phyloP scores from a whole-genome alignment of 2,329 filamentous ascomycete genomes.

The Cytospora mali region DNA sequence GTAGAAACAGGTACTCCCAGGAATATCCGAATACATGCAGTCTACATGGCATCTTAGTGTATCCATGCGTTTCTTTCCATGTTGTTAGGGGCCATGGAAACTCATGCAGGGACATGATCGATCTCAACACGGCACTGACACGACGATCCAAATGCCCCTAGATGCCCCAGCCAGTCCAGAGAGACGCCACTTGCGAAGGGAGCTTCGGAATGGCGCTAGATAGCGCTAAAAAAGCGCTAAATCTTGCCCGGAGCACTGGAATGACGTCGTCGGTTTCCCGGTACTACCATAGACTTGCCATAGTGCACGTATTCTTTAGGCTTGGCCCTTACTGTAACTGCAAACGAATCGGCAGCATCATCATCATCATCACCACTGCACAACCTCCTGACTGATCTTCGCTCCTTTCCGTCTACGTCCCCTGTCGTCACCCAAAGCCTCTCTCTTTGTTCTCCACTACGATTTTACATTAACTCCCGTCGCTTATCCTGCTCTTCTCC shows the following conservation, averaged over 20 bases:
- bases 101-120: background rate
- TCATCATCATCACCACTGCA: background rate
- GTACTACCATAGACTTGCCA: background rate
- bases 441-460: conserved; percentile 4
- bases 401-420: conserved; percentile 6
- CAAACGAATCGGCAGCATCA: conserved; percentile 14
- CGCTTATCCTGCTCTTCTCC: background rate
- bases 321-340: conserved; percentile 13
- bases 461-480: background rate
- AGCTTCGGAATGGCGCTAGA: background rate
- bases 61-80: too few relatives aligned
- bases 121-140: background rate
- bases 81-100: background rate
- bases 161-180: background rate
- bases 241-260: conserved; percentile 3
- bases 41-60: too few relatives aligned
- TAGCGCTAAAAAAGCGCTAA: conserved; percentile 14
- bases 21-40: too few relatives aligned
- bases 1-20: too few relatives aligned
- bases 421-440: conserved; percentile 9
- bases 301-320: conserved; percentile 4
- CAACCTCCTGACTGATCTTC: conserved; percentile 14
- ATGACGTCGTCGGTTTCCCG: conserved; percentile 18
- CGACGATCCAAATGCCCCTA: background rate
- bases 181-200: conserved; percentile 13